Conservation (phyloP, 257 asterid species). For the Plantago elongata region DNA sequence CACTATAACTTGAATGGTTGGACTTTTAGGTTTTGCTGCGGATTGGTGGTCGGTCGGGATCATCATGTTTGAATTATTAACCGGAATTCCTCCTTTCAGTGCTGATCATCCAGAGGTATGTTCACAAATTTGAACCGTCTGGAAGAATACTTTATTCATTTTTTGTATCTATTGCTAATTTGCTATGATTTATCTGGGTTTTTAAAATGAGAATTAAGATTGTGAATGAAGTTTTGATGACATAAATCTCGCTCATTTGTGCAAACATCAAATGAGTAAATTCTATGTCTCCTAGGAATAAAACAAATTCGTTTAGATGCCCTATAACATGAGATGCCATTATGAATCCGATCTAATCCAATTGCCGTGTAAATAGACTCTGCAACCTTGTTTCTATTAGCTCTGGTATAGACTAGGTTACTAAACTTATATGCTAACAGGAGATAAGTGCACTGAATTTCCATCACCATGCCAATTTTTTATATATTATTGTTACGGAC, state of each 20-base stretch:
- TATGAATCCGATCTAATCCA: neutral
- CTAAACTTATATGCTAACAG: no score
- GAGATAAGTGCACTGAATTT: no score
- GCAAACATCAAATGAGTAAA: no score
- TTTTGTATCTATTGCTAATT: slow-evolving; percentile 15
- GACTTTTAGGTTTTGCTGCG: slow-evolving; percentile 65
- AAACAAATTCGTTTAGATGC: no score
- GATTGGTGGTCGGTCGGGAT: slow-evolving; percentile 99
- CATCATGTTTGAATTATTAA: slow-evolving; percentile 70
- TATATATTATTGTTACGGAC: neutral
- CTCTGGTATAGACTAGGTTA: no score
- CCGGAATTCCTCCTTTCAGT: slow-evolving; percentile 79
- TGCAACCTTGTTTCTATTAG: no score
- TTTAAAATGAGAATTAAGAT: slow-evolving; percentile 5
- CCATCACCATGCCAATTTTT: neutral
- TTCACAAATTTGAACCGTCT: neutral
- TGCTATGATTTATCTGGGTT: slow-evolving; percentile 10
- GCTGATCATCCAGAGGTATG: slow-evolving; percentile 86
- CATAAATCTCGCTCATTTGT: neutral
- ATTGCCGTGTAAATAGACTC: no score
- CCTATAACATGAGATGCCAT: no score
- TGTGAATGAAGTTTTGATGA: neutral
- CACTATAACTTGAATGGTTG: slow-evolving; percentile 23
- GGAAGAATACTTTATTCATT: slow-evolving; percentile 11
- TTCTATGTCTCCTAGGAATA: neutral